Conservation (phyloP, 352 stramenopile species). For the Phytophthora megakarya region DNA sequence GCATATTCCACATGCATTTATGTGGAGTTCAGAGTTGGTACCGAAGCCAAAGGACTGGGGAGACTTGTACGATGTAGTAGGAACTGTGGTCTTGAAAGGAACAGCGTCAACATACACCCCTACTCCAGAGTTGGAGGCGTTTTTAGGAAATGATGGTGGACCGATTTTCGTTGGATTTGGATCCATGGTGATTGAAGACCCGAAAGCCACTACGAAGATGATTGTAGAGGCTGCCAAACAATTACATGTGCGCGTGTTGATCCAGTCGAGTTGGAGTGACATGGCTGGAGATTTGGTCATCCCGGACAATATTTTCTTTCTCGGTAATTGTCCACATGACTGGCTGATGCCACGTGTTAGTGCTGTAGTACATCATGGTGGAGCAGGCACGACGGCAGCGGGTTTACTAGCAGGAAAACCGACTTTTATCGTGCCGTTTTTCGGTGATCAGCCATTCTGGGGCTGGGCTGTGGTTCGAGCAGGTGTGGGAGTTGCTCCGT, state of each 20-base stretch:
- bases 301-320: slow-evolving; percentile 58
- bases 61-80: slow-evolving; percentile 51
- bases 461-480: slow-evolving; percentile 79
- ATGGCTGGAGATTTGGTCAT: slow-evolving; percentile 50
- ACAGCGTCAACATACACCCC: slow-evolving; percentile 32
- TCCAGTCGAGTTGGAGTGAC: slow-evolving; percentile 89
- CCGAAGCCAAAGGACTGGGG: slow-evolving; percentile 64
- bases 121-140: slow-evolving; percentile 26
- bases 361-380: slow-evolving; percentile 81
- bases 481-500: slow-evolving; percentile 83
- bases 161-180: slow-evolving; percentile 95
- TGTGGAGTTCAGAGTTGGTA: slow-evolving; percentile 62
- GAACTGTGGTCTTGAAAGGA: slow-evolving; percentile 49
- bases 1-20: slow-evolving; percentile 63
- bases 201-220: slow-evolving; percentile 45
- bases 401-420: slow-evolving; percentile 89
- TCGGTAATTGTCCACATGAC: slow-evolving; percentile 81
- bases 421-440: slow-evolving; percentile 94
- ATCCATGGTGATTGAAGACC: slow-evolving; percentile 91
- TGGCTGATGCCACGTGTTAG: slow-evolving; percentile 90
- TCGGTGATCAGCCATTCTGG: slow-evolving; percentile 95
- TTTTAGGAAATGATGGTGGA: slow-evolving; percentile 45
- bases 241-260: slow-evolving; percentile 75
- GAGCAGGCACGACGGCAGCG: slow-evolving; percentile 90
- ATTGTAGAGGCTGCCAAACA: slow-evolving; percentile 49